phyloP scores from a whole-genome alignment of 1,284 basidiomycete species.

The Ustilago tritici region DNA sequence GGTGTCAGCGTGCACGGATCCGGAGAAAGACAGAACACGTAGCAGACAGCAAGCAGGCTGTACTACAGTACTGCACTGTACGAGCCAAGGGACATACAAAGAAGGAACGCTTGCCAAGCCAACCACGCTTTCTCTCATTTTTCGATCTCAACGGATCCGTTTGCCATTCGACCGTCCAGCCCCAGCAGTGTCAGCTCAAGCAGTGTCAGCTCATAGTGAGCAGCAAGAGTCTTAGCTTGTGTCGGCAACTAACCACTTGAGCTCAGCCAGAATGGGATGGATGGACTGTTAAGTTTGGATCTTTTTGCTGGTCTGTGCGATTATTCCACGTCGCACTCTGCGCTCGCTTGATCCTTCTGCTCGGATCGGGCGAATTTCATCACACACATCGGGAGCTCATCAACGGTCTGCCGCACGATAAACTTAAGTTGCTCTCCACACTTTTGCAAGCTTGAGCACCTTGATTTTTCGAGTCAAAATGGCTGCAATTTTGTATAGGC shows the following conservation, averaged over 20 bases:
- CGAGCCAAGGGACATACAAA: slow-evolving; percentile 12
- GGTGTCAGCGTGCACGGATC: slow-evolving; percentile 26
- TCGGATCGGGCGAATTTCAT: neutral
- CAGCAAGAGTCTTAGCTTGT: too few species aligned
- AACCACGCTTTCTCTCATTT: slow-evolving; percentile 3
- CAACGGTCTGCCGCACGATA: slow-evolving; percentile 3
- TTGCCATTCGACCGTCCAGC: neutral
- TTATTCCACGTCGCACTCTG: slow-evolving; percentile 12
- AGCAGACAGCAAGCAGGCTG: slow-evolving; percentile 2
- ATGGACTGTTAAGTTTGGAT: neutral
- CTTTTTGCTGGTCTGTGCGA: slow-evolving; percentile 17
- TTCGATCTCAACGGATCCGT: neutral
- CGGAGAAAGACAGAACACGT: slow-evolving; percentile 27
- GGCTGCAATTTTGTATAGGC: neutral
- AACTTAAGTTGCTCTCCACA: neutral
- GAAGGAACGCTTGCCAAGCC: neutral
- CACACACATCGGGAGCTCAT: neutral
- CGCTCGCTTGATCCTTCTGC: slow-evolving; percentile 2
- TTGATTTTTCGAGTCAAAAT: too few species aligned
- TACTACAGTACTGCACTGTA: neutral
- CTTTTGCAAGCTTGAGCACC: neutral
- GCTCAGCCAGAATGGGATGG: neutral
- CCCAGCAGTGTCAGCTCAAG: neutral
- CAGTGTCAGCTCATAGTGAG: neutral
- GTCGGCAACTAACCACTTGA: neutral